These are phyloP conservation scores for Podospora appendiculata DNA, from an alignment of 495 filamentous ascomycete genomes.

Conservation along the genomic window DNA sequence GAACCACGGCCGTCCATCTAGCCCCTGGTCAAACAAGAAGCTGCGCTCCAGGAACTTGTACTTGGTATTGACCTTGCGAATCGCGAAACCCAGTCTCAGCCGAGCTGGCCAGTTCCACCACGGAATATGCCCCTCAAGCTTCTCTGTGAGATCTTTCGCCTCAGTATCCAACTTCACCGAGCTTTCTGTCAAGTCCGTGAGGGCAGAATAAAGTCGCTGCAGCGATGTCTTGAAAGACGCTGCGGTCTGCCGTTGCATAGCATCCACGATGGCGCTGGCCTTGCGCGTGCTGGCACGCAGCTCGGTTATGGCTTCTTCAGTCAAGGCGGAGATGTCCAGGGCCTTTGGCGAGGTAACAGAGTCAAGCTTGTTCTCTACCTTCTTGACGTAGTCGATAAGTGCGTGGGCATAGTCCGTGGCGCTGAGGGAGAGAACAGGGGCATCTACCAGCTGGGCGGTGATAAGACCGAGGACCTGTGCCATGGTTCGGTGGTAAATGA, in stretches of 20 bases:
- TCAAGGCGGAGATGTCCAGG: constrained; percentile 19
- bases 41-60: constrained; percentile 75
- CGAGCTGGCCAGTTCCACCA: constrained; percentile 77
- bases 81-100: constrained; percentile 52
- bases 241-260: constrained; percentile 25
- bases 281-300: constrained; percentile 43
- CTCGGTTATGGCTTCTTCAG: constrained; percentile 40
- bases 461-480: constrained; percentile 74
- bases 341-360: constrained; percentile 9
- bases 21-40: constrained; percentile 69
- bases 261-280: constrained; percentile 23
- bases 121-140: constrained; percentile 60
- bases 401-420: constrained; percentile 64
- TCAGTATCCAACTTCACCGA: constrained; percentile 51
- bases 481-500: constrained; percentile 71
- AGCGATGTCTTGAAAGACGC: constrained; percentile 44
- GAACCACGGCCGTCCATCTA: constrained; percentile 83
- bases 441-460: constrained; percentile 70
- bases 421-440: constrained; percentile 70
- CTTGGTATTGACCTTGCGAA: constrained; percentile 57
- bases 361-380: constrained; percentile 56
- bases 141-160: constrained; percentile 55
- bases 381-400: constrained; percentile 54
- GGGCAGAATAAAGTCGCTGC: constrained; percentile 34
- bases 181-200: constrained; percentile 47